Base-by-base conservation (phyloP, 441 rosid genomes). In the Biscutella auriculata region DNA sequence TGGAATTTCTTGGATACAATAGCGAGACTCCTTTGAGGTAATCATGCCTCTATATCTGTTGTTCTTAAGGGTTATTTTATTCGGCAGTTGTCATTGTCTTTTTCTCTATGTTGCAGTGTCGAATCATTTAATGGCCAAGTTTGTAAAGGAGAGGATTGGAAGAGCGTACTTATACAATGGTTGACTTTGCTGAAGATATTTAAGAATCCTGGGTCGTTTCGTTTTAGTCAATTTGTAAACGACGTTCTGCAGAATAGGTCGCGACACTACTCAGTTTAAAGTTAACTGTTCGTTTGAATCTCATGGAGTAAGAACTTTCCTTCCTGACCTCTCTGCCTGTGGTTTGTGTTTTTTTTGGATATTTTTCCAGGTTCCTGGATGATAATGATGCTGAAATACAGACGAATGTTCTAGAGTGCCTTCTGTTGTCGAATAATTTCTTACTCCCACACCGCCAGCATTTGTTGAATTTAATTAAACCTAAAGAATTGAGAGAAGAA, bases 131-230 rank as follows among this genome's bases (percentile, higher is more conserved):
- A 69, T 70, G 65, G 74, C 45, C 59, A 45, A 49, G 53, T 66
- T 68, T 86, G 84, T 69, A 82, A 76, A 71, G 92, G 95, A 47
- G 84, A 84, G 69, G 87, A 79, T 62, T 85, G 96, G 99, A 87
- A 74, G 72, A 73, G 66, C 21, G 51, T 82, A 35, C 90, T 94
- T 52, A 88, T 82, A 72, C 90, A 94, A 56, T 94, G 99, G 97
- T 63, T 94, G 59, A 75, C 75, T 66, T 75, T 94, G 76, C 71
- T 94, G 72, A 88, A 81, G 69, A 65, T 76, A 59, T 82, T 94
- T 84, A 77, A 77, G 65, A 84, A 86, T 57, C 77, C 90, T 21
- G 78, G 62, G 71, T 77, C 95, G 45, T 80, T 81, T 43, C 73
- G 75, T 50, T 69, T 49, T 34, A 78, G 79, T 73, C 86, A 80